Conservation (phyloP, 306 rosid species). For the Corylus avellana region DNA sequence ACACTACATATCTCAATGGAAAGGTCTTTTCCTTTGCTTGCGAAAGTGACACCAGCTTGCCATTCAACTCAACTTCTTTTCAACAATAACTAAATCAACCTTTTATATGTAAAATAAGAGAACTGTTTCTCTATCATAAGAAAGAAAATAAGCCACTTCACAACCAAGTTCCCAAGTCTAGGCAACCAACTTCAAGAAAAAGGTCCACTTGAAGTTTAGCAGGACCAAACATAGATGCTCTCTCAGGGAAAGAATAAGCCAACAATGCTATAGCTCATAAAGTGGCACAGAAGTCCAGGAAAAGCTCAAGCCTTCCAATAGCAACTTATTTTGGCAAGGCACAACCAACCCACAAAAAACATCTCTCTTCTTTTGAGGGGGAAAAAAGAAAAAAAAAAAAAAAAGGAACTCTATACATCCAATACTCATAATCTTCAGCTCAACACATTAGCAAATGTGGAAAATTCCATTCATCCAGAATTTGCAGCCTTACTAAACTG, state of each 20-base stretch:
- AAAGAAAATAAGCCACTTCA: not conserved
- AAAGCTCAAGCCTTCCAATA: slow-evolving; percentile 1
- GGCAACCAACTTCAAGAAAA: not conserved
- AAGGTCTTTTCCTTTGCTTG: no score
- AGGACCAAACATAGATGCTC: not conserved
- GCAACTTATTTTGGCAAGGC: not conserved
- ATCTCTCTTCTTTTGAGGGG: no score
- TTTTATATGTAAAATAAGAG: not conserved
- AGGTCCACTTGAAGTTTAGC: not conserved
- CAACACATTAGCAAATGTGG: not conserved
- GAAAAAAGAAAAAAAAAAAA: not conserved
- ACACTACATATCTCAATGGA: no score
- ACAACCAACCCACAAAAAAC: not conserved
- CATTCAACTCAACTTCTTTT: not conserved
- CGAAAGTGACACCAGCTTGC: no score
- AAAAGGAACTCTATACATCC: not conserved
- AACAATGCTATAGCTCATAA: not conserved
- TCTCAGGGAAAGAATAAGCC: not conserved
- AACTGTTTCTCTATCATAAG: not conserved
- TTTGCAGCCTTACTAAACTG: not conserved
- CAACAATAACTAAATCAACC: not conserved
- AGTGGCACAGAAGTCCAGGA: not conserved
- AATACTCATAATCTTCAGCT: not conserved
- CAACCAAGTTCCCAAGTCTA: not conserved
- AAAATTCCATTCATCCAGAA: not conserved